A percentile compares a stretch with the other conserved stretches of the same genome.
Evolutionary conservation across 305 asterid genomes (phyloP).

Genomic region (Solanum hybrid): DNA sequence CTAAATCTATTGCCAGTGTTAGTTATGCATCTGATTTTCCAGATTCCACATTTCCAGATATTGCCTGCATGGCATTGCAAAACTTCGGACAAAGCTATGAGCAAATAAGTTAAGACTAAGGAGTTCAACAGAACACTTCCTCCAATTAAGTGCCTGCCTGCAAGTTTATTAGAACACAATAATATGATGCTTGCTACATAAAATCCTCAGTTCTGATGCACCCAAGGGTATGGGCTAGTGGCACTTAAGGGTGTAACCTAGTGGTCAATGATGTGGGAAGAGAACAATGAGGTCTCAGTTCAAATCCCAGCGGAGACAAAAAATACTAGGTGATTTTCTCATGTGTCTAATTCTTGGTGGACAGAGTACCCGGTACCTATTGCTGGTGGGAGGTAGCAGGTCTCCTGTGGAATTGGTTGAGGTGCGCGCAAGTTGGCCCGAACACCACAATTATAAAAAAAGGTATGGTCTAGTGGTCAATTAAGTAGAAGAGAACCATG

Average conservation of each 20-base stretch:
- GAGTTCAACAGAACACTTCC: not conserved
- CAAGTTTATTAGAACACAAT: not conserved
- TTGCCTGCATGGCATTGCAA: not conserved
- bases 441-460: not conserved
- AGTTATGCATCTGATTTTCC: not conserved
- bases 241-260: not conserved
- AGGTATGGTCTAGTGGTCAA: not conserved
- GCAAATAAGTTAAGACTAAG: not conserved
- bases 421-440: not conserved
- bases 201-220: not conserved
- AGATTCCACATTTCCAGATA: not conserved
- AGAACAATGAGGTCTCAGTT: not conserved
- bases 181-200: not conserved
- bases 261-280: not conserved
- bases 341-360: not conserved
- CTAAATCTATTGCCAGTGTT: not conserved
- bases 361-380: not conserved
- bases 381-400: not conserved
- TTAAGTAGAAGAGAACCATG: not conserved
- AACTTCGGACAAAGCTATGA: not conserved
- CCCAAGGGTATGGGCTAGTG: not conserved
- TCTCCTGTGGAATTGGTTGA: not conserved
- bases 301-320: not conserved
- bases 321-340: not conserved
- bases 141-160: not conserved